Evolutionary conservation across 2,329 filamentous ascomycete species (phyloP), one percentile per base, ranked within the genome.

Genomic region (Penicillium sp.): DNA sequence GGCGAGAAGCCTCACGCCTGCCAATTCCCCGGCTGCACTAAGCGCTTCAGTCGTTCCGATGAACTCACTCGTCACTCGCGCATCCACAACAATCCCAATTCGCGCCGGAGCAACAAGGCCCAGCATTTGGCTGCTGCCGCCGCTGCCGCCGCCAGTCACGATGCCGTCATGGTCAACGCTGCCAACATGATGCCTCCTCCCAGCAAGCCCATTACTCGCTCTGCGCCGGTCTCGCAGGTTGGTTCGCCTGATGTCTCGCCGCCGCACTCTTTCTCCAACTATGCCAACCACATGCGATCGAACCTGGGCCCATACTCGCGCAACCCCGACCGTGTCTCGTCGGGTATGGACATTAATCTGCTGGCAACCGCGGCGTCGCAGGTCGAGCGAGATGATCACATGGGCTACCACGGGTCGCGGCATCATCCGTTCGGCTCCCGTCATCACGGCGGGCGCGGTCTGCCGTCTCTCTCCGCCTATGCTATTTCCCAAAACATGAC

Each of bases 11-110:
- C 90, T 32, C 92, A 96, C 60, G 89, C 85, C 46, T 98, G 90
- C 77, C 82, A 86, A 64, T 95, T 90, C 59, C 88, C 87, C 3
- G 88, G 89, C 55, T 96, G 90, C 79, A 90, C 85, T 55, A 96
- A 96, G 71, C 86, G 90, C 58, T 96, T 98, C 72, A 94, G 86
- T 49, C 82, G 90, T 49, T 95, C 90, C 9, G 90, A 98, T 62
- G 90, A 98, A 70, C 75, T 98, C 54, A 98, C 92, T 46, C 82
- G 90, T 45, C 90, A 98, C 70, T 95, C 90, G 62, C 80, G 90
- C 64, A 98, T 98, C 71, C 90, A 98, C 77, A 95, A 86, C 79
- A 98, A 96, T 70, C 90, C 92, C 42, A 96, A 96, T 74, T 95
- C 89, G 41, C 77, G 92, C 61, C 76, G 90, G 60, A 89, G 87